Percentiles rank a stretch among this genome's conserved stretches.
Conservation (phyloP, 1,284 basidiomycete genomes). For the Leccinum fuscescens region DNA sequence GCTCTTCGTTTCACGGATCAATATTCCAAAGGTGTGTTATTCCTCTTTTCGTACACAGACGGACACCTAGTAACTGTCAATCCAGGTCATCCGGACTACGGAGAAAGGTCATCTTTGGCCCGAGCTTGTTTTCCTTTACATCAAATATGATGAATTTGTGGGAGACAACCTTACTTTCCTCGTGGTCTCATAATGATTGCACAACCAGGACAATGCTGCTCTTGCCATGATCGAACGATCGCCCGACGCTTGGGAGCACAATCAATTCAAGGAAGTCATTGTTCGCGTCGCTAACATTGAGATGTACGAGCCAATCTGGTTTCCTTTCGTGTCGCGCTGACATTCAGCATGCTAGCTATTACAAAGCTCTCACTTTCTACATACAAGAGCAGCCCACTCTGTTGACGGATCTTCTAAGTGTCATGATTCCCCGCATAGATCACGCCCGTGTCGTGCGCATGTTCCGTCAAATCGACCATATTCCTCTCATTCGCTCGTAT, state of each 20-base stretch:
- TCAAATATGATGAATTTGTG: slow-evolving; percentile 95
- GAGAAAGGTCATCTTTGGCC: slow-evolving; percentile 98
- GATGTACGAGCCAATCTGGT: slow-evolving; percentile 57
- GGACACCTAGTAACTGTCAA: slow-evolving; percentile 12
- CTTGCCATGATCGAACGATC: slow-evolving; percentile 98
- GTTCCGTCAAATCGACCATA: slow-evolving; percentile 93
- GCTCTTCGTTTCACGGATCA: slow-evolving; percentile 96
- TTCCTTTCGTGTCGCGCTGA: background rate
- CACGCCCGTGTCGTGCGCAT: slow-evolving; percentile 93
- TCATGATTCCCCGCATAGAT: slow-evolving; percentile 91
- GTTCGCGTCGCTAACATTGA: slow-evolving; percentile 97
- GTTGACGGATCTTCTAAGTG: slow-evolving; percentile 90
- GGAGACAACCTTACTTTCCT: slow-evolving; percentile 30
- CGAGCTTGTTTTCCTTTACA: slow-evolving; percentile 97
- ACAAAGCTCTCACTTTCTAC: slow-evolving; percentile 87
- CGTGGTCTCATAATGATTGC: background rate
- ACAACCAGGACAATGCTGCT: slow-evolving; percentile 83
- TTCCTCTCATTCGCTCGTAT: slow-evolving; percentile 94
- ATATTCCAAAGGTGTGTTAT: slow-evolving; percentile 70
- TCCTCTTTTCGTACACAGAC: slow-evolving; percentile 1
- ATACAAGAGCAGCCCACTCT: slow-evolving; percentile 92
- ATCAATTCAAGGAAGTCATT: slow-evolving; percentile 96
- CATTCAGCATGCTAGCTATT: slow-evolving; percentile 55
- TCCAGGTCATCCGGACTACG: slow-evolving; percentile 86
- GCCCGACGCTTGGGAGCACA: slow-evolving; percentile 97